Evolutionary conservation across 768 basidiomycete genomes (phyloP).

Genomic region (Pisolithus orientalis): DNA sequence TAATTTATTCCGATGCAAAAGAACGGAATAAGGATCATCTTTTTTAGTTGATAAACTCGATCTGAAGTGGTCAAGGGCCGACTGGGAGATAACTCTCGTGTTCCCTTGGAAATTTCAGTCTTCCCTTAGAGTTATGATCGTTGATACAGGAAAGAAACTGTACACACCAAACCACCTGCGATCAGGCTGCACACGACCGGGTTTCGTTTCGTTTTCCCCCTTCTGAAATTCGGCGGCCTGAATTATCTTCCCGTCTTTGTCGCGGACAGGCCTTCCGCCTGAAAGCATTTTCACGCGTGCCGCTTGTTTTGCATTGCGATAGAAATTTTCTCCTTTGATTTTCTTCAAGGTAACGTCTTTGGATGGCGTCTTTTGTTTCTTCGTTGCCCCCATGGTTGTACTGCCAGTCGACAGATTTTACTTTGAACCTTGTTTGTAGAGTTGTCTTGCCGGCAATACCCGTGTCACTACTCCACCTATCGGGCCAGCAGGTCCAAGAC

Average conservation of each 20-base stretch:
- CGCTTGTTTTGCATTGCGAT: conserved; percentile 90
- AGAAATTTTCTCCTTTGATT: conserved; percentile 96
- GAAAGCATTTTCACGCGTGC: conserved; percentile 66
- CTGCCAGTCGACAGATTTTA: neutral
- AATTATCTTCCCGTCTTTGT: conserved; percentile 87
- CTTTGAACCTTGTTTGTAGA: no score
- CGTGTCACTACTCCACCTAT: no score
- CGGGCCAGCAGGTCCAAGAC: no score
- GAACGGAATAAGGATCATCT: conserved; percentile 93
- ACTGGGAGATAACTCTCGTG: conserved; percentile 97
- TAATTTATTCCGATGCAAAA: conserved; percentile 89
- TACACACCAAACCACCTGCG: conserved; percentile 92
- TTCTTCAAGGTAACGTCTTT: conserved; percentile 53
- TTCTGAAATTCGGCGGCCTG: conserved; percentile 95
- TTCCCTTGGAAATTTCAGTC: conserved; percentile 60
- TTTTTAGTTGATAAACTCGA: conserved; percentile 80
- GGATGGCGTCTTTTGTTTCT: conserved; percentile 32
- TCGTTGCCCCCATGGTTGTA: conserved; percentile 22
- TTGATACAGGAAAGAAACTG: neutral
- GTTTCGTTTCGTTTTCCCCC: conserved; percentile 84
- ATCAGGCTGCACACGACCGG: conserved; percentile 92
- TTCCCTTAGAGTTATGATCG: conserved; percentile 6
- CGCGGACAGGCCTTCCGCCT: conserved; percentile 40
- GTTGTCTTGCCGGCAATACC: no score
- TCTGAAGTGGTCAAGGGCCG: conserved; percentile 92